These are phyloP conservation scores for Daedalea quercina DNA, from an alignment of 768 basidiomycete species.

Conservation along the genomic window DNA sequence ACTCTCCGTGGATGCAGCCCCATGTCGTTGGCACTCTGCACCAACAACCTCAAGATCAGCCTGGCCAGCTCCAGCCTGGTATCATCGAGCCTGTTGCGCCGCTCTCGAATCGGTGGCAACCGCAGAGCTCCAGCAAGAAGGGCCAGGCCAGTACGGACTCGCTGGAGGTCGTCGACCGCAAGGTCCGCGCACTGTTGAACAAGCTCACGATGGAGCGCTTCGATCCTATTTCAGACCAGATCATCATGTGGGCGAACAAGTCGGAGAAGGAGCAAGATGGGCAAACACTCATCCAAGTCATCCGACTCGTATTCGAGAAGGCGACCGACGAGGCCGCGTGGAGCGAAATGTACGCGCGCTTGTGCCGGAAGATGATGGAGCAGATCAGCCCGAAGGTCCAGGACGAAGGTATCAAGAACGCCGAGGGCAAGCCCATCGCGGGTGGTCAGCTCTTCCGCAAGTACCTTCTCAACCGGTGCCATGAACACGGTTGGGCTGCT, in stretches of 20 bases:
- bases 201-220: constrained; percentile 97
- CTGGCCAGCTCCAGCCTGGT: constrained; percentile 30
- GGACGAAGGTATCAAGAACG: constrained; percentile 77
- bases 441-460: constrained; percentile 95
- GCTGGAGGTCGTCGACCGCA: constrained; percentile 85
- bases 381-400: constrained; percentile 81
- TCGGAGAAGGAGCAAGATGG: constrained; percentile 90
- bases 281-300: constrained; percentile 91
- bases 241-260: constrained; percentile 92
- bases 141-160: constrained; percentile 50
- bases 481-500: constrained; percentile 90
- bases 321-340: constrained; percentile 94
- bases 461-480: constrained; percentile 92
- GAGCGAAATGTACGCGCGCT: constrained; percentile 94
- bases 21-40: constrained; percentile 29
- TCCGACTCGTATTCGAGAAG: constrained; percentile 94
- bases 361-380: constrained; percentile 95
- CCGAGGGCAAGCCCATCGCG: constrained; percentile 78
- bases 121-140: constrained; percentile 35
- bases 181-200: constrained; percentile 88
- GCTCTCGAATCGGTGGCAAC: constrained; percentile 82
- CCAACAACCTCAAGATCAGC: constrained; percentile 24
- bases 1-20: constrained; percentile 25
- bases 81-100: constrained; percentile 66
- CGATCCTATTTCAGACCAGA: constrained; percentile 92